Base-by-base conservation (phyloP, 148 eudicot genomes). In the Heliosperma pusillum region DNA sequence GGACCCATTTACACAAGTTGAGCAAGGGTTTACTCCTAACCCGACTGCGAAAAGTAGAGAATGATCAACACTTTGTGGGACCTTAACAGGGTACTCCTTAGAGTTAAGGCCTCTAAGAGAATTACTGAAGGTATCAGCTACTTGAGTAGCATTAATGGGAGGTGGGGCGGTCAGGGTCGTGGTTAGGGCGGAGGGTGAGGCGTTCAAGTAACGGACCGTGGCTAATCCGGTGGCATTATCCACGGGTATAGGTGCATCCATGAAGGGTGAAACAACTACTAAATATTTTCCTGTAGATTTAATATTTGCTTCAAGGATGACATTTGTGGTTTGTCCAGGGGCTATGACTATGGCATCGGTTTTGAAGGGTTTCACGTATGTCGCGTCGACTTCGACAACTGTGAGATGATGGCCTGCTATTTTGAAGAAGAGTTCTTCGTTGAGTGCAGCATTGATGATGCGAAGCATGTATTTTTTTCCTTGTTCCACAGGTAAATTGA, bases 171-270 rank as follows among this genome's bases (percentile, higher is more conserved):
- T 80, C 26, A 86, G 78, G 75, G 79, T 77, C 3, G 86, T 82
- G 21, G 80, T 26, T 0, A 10, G 42, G 20, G 72, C 63, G 21
- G 68, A 5, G 27, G 42, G 68, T 16, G 15, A n/a, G 68, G 40
- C 17, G 42, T 44, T 64, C 1, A 8, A 15, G 44, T 64, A 64
- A 11, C 68, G 55, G 10, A 70, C 73, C 0, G 78, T 63, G 26
- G 89, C 90, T 26, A 84, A 76, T 27, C 80, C 93, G 7, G 89
- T 87, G 10, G 19, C 50, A 56, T 89, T 89, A 33, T 89, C 93
- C 21, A 89, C 87, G 1, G 78, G 26, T 10, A 89, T 75, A 0
- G 93, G 93, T 10, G 86, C 75, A 40, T 87, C 89, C 89, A 82
- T 85, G 73, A 89, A 89, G 17, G 90, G 86, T 6, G 89, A 83